A percentile compares a stretch with the other conserved stretches of the same genome.
phyloP scores from a whole-genome alignment of 768 basidiomycete species.

The Amanita inopinata region DNA sequence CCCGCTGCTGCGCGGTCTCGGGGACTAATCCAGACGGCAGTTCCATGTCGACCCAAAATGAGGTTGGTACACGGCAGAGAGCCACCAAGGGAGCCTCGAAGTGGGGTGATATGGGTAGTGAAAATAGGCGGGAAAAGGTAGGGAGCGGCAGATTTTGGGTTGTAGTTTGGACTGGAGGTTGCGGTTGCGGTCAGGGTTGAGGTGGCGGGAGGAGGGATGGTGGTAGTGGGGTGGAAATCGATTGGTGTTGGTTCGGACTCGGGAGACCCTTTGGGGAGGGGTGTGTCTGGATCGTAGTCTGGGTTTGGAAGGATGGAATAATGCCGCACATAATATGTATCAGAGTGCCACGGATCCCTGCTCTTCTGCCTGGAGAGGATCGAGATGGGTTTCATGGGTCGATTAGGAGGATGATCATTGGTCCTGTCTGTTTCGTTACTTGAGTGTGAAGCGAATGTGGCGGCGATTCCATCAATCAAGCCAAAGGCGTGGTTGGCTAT shows the following conservation, averaged over 20 bases:
- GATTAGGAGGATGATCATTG: background rate
- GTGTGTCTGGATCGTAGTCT: slow-evolving; percentile 10
- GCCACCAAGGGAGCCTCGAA: slow-evolving; percentile 25
- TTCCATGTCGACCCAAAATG: slow-evolving; percentile 43
- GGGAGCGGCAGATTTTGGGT: too few species aligned
- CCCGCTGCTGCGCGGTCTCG: slow-evolving; percentile 32
- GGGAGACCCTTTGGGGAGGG: background rate
- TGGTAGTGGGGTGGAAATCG: slow-evolving; percentile 8
- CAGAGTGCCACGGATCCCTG: slow-evolving; percentile 50
- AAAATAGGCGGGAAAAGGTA: slow-evolving; percentile 43
- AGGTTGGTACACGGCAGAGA: slow-evolving; percentile 45
- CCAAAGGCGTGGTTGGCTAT: slow-evolving; percentile 46
- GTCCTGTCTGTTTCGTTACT: too few species aligned
- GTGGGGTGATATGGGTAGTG: slow-evolving; percentile 25
- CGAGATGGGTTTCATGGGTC: slow-evolving; percentile 21
- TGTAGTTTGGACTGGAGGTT: too few species aligned
- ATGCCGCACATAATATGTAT: slow-evolving; percentile 39
- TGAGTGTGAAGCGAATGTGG: slow-evolving; percentile 18
- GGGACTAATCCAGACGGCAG: slow-evolving; percentile 57
- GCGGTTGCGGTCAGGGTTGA: too few species aligned
- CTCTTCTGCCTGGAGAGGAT: slow-evolving; percentile 46
- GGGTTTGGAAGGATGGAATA: slow-evolving; percentile 36
- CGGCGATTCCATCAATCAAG: slow-evolving; percentile 55
- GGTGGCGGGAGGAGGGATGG: too few species aligned
- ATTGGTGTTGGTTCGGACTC: background rate